phyloP scores from a whole-genome alignment of 257 asterid genomes.

The Solanum etuberosum region DNA sequence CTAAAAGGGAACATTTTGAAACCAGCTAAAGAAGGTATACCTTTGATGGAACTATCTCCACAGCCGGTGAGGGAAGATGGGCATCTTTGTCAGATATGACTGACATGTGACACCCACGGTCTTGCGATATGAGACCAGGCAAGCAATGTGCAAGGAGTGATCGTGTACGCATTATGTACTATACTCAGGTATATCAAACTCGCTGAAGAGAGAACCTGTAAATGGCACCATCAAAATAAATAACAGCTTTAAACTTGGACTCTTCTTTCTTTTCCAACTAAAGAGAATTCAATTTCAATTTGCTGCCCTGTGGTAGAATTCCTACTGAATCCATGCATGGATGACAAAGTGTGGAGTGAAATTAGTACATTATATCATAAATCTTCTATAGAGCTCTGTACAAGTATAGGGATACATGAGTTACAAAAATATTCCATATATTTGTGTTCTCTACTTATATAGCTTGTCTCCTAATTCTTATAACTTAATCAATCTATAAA shows the following conservation, averaged over 20 bases:
- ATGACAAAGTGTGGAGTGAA: background rate
- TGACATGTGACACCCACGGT: conserved; percentile 14
- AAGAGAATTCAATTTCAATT: background rate
- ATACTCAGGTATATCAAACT: background rate
- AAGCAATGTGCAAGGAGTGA: conserved; percentile 28
- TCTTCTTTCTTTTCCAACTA: background rate
- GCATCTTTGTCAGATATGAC: conserved; percentile 14
- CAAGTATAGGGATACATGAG: background rate
- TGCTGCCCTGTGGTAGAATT: background rate
- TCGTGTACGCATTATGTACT: conserved; percentile 17
- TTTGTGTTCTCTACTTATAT: background rate
- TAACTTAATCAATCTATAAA: background rate
- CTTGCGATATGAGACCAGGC: conserved; percentile 21
- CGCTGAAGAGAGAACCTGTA: background rate
- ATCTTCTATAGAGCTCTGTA: background rate
- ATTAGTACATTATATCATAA: background rate
- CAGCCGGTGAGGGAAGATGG: conserved; percentile 27
- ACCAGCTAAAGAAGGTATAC: background rate
- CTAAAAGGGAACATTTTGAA: background rate
- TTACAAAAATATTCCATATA: background rate
- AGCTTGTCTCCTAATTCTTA: background rate
- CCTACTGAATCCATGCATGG: background rate
- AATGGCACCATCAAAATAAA: background rate
- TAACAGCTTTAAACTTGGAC: background rate
- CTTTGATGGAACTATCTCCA: conserved; percentile 29